A percentile compares a stretch with the other conserved stretches of the same genome.
phyloP scores from a whole-genome alignment of 371 early-diverging fungal genomes.

The Rhizopus arrhizus region DNA sequence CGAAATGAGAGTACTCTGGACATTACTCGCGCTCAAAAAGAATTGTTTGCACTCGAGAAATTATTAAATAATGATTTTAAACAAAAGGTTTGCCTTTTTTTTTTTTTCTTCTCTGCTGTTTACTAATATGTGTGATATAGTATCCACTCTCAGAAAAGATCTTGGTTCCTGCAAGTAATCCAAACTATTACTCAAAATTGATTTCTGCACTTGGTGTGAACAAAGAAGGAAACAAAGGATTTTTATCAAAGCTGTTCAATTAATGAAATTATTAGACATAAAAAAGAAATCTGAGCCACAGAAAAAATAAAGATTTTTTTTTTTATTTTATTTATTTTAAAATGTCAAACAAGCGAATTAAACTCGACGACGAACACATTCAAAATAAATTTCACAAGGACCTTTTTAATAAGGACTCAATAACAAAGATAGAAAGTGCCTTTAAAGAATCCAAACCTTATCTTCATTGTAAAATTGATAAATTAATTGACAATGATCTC shows the following conservation, averaged over 20 bases:
- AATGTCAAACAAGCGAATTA: slow-evolving; percentile 23
- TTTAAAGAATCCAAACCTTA: slow-evolving; percentile 63
- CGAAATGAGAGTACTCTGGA: slow-evolving; percentile 37
- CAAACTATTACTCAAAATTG: slow-evolving; percentile 60
- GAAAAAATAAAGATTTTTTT: slow-evolving; percentile 10
- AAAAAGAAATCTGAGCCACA: slow-evolving; percentile 7
- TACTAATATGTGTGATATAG: slow-evolving; percentile 24
- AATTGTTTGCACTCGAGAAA: slow-evolving; percentile 54
- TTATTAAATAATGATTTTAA: slow-evolving; percentile 60
- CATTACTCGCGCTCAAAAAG: slow-evolving; percentile 44
- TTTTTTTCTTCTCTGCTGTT: neutral
- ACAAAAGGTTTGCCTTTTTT: slow-evolving; percentile 43
- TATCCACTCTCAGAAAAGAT: slow-evolving; percentile 60
- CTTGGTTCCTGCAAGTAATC: slow-evolving; percentile 62
- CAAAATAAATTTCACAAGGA: slow-evolving; percentile 36
- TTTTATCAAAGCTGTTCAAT: slow-evolving; percentile 29
- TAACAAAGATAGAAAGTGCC: slow-evolving; percentile 28
- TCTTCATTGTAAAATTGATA: slow-evolving; percentile 61
- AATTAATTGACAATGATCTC: slow-evolving; percentile 61
- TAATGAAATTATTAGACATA: neutral
- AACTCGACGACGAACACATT: slow-evolving; percentile 17
- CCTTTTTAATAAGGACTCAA: slow-evolving; percentile 26
- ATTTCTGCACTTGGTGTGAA: slow-evolving; percentile 50
- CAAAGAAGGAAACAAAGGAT: slow-evolving; percentile 50
- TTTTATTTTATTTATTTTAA: slow-evolving; percentile 13